These are phyloP conservation scores for Euclidium syriacum DNA, from an alignment of 345 rosid species.

Conservation along the genomic window DNA sequence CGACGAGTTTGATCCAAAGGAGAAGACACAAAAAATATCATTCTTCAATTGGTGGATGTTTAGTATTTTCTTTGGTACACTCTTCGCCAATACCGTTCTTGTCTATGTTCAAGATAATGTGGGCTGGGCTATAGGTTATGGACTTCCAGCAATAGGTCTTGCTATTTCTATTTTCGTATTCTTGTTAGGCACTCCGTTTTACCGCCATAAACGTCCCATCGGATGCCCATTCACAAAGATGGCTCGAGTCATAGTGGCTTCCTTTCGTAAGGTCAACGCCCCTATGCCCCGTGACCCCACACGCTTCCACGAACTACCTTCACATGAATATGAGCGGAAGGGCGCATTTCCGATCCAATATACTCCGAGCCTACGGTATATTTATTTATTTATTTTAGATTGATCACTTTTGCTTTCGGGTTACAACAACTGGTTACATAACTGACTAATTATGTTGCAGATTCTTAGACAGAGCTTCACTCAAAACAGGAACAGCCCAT, in stretches of 20 bases:
- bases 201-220: constrained; percentile 61
- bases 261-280: constrained; percentile 49
- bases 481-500: constrained; percentile 44
- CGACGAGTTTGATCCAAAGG: constrained; percentile 71
- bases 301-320: constrained; percentile 52
- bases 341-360: constrained; percentile 58
- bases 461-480: constrained; percentile 65
- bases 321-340: constrained; percentile 40
- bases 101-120: constrained; percentile 89
- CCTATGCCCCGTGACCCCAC: constrained; percentile 41
- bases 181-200: constrained; percentile 61
- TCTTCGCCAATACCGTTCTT: constrained; percentile 74
- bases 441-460: constrained; percentile 37
- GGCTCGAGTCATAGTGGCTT: constrained; percentile 71
- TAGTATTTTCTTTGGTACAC: constrained; percentile 79
- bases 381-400: no score
- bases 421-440: no score
- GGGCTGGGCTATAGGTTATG: constrained; percentile 81
- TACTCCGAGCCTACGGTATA: constrained; percentile 59
- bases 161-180: constrained; percentile 52
- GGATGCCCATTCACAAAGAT: constrained; percentile 78
- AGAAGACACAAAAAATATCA: constrained; percentile 69
- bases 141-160: constrained; percentile 70
- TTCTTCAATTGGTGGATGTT: constrained; percentile 99
- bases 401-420: no score